Conservation (phyloP, 805 yeast genomes). For the Yarrowia deformans region DNA sequence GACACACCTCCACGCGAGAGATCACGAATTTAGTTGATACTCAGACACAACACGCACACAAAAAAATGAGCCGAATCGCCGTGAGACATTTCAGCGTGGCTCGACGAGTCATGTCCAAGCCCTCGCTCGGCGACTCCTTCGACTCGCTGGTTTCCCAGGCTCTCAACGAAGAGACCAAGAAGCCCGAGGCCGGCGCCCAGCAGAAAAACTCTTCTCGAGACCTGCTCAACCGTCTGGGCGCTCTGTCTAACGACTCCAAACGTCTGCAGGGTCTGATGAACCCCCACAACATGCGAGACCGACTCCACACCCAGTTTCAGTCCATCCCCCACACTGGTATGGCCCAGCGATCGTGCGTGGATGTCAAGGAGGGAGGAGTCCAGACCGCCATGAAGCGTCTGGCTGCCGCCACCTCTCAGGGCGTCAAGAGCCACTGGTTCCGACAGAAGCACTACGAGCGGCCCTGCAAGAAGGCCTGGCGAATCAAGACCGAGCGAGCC, state of each 20-base stretch:
- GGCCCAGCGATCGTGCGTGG: conserved; percentile 36
- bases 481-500: conserved; percentile 39
- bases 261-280: conserved; percentile 37
- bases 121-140: conserved; percentile 20
- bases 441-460: conserved; percentile 35
- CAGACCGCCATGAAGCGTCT: conserved; percentile 27
- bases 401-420: background rate
- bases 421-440: conserved; percentile 12
- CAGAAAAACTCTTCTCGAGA: conserved; percentile 36
- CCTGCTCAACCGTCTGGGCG: conserved; percentile 32
- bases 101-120: conserved; percentile 36
- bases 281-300: conserved; percentile 25
- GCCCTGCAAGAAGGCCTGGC: conserved; percentile 36
- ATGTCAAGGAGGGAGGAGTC: conserved; percentile 32
- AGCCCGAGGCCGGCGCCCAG: background rate
- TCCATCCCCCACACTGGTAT: conserved; percentile 33
- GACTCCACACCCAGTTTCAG: conserved; percentile 33
- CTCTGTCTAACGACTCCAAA: conserved; percentile 38
- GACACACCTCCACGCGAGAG: conserved; percentile 18
- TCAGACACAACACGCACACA: background rate
- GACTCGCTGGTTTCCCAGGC: conserved; percentile 32
- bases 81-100: conserved; percentile 34
- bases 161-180: conserved; percentile 32
- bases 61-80: conserved; percentile 29
- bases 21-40: background rate